Base-by-base conservation (phyloP, 768 basidiomycete genomes). In the Cystofilobasidium capitatum region DNA sequence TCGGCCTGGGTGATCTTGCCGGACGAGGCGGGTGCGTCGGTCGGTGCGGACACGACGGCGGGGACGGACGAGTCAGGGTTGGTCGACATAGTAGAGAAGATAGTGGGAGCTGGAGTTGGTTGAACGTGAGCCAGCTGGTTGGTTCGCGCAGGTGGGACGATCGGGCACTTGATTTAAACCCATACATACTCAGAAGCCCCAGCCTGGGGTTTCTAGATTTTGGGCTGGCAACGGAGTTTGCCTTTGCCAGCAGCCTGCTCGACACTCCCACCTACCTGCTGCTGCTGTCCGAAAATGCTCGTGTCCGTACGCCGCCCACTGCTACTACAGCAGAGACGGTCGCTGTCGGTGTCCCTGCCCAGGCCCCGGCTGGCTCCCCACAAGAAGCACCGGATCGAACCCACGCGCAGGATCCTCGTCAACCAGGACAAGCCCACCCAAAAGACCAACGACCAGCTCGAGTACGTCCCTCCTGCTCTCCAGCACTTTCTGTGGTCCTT, bases 1-100 rank as follows among this genome's bases (percentile, higher is more conserved):
- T 69, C 37, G 20, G 36, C 67, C 62, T 64, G 62, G 36, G 67
- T 64, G 35, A 69, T 69, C 62, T 69, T 69, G 49, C 26, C 24
- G 26, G 47, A 20, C 7, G 36, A n/a, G 49, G 36, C 9, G 0
- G 24, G 14, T 24, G 9, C 49, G 35, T 58, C 44, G 12, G 66
- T 60, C 5, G 66, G 47, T 24, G 29, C 66, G n/a, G 58, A 61
- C 22, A 57, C 42, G 40, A 62, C 51, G 40, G 66, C 66, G 31
- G 66, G 66, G 37, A 67, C 66, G 39, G 59, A 24, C 20, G 33
- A 35, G 33, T 47, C 42, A 22, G 66, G 66, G 60, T 67, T 67
- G 47, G 66, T 49, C 17, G 66, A 67, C 66, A 67, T 67, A 26
- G 17, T n/a, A 7, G 14, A 22, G 31, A 45, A 54, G 47, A n/a